Evolutionary conservation across 1,284 basidiomycete genomes (phyloP).

Genomic region (Leccinum solheimii): DNA sequence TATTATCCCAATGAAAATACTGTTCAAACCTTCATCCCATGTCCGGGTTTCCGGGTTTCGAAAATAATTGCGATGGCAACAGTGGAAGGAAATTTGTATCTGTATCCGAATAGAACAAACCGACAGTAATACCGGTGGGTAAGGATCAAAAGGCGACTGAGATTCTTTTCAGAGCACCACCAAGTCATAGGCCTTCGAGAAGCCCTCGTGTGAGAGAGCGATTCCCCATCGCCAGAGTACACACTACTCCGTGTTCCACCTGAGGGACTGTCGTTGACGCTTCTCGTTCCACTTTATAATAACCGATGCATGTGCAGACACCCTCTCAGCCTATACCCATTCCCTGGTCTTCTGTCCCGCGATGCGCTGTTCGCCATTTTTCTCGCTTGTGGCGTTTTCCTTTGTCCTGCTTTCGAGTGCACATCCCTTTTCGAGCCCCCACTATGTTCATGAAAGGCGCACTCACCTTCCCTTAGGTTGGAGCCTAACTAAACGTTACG

Average conservation of each 20-base stretch:
- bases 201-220: background rate
- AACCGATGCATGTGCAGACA: background rate
- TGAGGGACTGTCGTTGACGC: background rate
- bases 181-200: background rate
- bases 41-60: background rate
- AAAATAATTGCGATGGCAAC: background rate
- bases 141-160: background rate
- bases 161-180: background rate
- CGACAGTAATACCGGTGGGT: background rate
- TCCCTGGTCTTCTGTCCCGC: background rate
- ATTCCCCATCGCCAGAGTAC: background rate
- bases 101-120: background rate
- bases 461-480: slow-evolving; percentile 34
- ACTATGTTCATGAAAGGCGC: slow-evolving; percentile 36
- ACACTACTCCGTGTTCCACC: background rate
- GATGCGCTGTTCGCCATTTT: slow-evolving; percentile 9
- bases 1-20: background rate
- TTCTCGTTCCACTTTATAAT: background rate
- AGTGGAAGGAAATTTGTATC: background rate
- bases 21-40: background rate
- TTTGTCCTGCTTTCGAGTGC: slow-evolving; percentile 14
- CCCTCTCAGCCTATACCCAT: background rate
- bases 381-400: slow-evolving; percentile 13
- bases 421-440: slow-evolving; percentile 4
- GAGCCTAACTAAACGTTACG: slow-evolving; percentile 30